A percentile compares a stretch with the other conserved stretches of the same genome.
Evolutionary conservation across 192 early-diverging fungal species (phyloP).

Genomic region (Coemansia sp.): DNA sequence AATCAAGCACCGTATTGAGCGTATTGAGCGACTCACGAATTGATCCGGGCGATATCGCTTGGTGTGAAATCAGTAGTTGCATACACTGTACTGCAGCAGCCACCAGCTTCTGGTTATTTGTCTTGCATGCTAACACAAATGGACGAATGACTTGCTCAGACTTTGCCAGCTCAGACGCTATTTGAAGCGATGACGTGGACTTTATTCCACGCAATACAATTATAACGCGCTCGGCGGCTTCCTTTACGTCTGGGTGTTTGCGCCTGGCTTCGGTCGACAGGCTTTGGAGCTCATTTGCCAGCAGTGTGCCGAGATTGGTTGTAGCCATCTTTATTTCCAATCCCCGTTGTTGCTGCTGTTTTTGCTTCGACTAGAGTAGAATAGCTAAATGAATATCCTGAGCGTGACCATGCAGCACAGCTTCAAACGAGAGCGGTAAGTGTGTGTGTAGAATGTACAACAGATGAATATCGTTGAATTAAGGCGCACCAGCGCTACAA

Average conservation of each 20-base stretch:
- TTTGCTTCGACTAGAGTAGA: too few species aligned
- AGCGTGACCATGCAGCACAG: background rate
- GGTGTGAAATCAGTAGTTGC: slow-evolving; percentile 57
- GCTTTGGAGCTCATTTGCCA: slow-evolving; percentile 78
- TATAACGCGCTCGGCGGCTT: slow-evolving; percentile 65
- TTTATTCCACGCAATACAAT: slow-evolving; percentile 55
- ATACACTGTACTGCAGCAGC: slow-evolving; percentile 82
- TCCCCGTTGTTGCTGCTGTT: too few species aligned
- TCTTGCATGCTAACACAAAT: slow-evolving; percentile 84
- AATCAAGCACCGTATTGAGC: slow-evolving; percentile 66
- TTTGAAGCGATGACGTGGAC: slow-evolving; percentile 30
- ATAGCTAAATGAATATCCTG: background rate
- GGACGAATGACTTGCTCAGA: slow-evolving; percentile 79
- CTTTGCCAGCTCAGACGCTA: slow-evolving; percentile 67
- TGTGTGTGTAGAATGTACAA: background rate
- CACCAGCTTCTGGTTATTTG: slow-evolving; percentile 77
- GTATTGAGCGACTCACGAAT: slow-evolving; percentile 66
- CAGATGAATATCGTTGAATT: background rate
- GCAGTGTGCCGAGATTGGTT: slow-evolving; percentile 44
- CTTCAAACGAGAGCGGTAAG: background rate
- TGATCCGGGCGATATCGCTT: slow-evolving; percentile 48
- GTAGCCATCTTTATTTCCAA: slow-evolving; percentile 15
- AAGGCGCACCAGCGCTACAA: background rate
- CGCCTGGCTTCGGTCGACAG: slow-evolving; percentile 85
- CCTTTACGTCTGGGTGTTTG: slow-evolving; percentile 95